Evolutionary conservation across 2,329 filamentous ascomycete species (phyloP).

Genomic region (Ceratocystis albifundus): DNA sequence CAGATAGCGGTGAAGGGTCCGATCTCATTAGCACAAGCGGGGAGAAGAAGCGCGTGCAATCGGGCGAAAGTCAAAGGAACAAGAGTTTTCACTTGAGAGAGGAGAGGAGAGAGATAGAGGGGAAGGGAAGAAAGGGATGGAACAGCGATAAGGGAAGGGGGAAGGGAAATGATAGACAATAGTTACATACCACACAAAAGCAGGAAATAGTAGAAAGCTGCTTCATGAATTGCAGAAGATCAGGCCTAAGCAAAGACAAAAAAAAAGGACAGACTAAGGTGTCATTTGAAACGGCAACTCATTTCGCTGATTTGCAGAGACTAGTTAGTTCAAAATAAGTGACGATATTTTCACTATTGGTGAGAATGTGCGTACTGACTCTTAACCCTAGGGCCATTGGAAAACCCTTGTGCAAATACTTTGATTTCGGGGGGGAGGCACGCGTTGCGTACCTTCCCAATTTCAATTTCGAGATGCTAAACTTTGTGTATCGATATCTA

Average conservation of each 20-base stretch:
- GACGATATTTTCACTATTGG: no score
- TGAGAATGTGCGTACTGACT: no score
- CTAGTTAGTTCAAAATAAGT: no score
- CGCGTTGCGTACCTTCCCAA: no score
- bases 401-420: no score
- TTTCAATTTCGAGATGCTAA: no score
- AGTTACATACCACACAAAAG: neutral
- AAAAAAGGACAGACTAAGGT: neutral
- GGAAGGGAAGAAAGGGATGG: neutral
- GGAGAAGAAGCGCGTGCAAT: neutral
- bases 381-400: no score
- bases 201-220: neutral
- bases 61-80: neutral
- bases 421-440: no score
- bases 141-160: neutral
- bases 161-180: neutral
- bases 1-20: slow-evolving; percentile 5
- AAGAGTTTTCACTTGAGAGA: neutral
- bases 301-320: no score
- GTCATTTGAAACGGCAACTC: no score
- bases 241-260: neutral
- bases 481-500: no score
- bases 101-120: neutral
- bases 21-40: neutral
- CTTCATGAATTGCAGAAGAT: neutral